Evolutionary conservation across 441 rosid species (phyloP).

Genomic region (Eutrema salsugineum): DNA sequence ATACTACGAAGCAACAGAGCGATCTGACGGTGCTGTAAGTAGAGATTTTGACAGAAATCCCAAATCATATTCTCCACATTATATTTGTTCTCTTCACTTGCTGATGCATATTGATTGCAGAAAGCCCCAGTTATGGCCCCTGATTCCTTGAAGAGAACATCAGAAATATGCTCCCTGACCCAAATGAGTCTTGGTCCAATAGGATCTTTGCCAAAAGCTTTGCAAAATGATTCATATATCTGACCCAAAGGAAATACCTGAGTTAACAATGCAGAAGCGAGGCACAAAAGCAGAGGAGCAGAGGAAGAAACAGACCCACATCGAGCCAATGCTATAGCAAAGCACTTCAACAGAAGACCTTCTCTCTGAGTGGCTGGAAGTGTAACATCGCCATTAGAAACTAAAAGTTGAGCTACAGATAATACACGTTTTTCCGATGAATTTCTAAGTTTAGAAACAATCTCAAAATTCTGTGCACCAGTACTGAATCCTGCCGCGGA

Average conservation of each 20-base stretch:
- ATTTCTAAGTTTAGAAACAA: slow-evolving; percentile 45
- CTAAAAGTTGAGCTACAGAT: slow-evolving; percentile 43
- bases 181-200: slow-evolving; percentile 32
- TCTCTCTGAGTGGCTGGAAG: slow-evolving; percentile 22
- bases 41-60: slow-evolving; percentile 73
- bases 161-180: slow-evolving; percentile 55
- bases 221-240: slow-evolving; percentile 46
- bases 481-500: slow-evolving; percentile 38
- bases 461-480: slow-evolving; percentile 36
- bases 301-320: slow-evolving; percentile 59
- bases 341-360: slow-evolving; percentile 53
- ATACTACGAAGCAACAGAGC: slow-evolving; percentile 60
- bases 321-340: slow-evolving; percentile 76
- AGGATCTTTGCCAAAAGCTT: slow-evolving; percentile 24
- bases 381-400: slow-evolving; percentile 36
- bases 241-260: slow-evolving; percentile 67
- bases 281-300: slow-evolving; percentile 51
- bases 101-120: slow-evolving; percentile 69
- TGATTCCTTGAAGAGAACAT: slow-evolving; percentile 72
- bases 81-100: slow-evolving; percentile 53
- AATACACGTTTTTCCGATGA: slow-evolving; percentile 56
- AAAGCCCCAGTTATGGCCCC: slow-evolving; percentile 71
- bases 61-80: slow-evolving; percentile 69
- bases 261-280: slow-evolving; percentile 61
- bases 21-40: slow-evolving; percentile 62